Base-by-base conservation (phyloP, 2,329 filamentous ascomycete genomes). In the Pyricularia pennisetigena region DNA sequence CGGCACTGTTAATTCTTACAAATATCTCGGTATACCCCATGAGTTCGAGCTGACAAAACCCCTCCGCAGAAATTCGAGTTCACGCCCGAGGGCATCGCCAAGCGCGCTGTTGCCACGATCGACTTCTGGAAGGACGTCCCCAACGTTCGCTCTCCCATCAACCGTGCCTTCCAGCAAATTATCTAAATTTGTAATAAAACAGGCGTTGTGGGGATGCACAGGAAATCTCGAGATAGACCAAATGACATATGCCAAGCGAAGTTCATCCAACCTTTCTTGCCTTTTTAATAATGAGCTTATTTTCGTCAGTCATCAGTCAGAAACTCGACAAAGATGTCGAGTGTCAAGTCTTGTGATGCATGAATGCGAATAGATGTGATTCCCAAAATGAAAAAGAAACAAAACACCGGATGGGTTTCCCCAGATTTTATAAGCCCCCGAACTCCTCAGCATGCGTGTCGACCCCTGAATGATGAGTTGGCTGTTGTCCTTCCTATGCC, bases 141-240 rank as follows among this genome's bases (percentile, higher is more conserved):
- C 79, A 94, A 94, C 83, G 86, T 97, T 77, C 93, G 95, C 81
- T 97, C 94, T 68, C 94, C 95, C 73, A 81, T 99, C 82, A 97
- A 98, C 88, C 92, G 93, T 79, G 95, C 95, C 76, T 99, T 99
- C 88, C 87, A 95, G 85, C 94, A 99, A 85, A 86, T 98, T 76
- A 92, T 97, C 81, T 98, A 95, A 85, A 72, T 9, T 61, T 61
- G 57, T 61, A 26, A 24, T 10, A 64, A 28, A 68, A 68, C 35
- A 29, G 63, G 57, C 57, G 32, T 28, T 66, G 20, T 49, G 23
- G 24, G 23, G 24, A 49, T 29, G 14, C 57, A 9, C 57, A 61
- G 23, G 57, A 24, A 24, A 61, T 26, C 23, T 66, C 23, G 64
- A 66, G 9, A 66, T 54, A 26, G 62, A 28, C 62, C 26, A 32